Conservation (phyloP, 1,284 basidiomycete genomes). For the Retiboletus flavoniger region DNA sequence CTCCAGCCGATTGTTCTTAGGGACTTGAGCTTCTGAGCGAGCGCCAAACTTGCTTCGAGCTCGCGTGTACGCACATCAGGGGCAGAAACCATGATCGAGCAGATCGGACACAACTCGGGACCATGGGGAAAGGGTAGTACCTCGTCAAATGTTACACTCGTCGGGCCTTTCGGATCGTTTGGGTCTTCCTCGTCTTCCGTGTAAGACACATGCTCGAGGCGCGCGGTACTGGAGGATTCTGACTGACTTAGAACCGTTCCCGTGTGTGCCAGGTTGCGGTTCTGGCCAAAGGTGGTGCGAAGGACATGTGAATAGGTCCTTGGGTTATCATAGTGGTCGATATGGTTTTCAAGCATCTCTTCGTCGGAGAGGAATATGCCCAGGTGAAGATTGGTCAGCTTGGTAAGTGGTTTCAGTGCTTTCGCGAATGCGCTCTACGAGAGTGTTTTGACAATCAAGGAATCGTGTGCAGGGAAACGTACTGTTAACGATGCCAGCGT, state of each 20-base stretch:
- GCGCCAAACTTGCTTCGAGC: conserved; percentile 42
- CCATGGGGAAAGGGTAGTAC: conserved; percentile 32
- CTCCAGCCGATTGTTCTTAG: conserved; percentile 53
- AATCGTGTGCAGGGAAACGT: conserved; percentile 25
- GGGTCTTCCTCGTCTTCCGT: conserved; percentile 19
- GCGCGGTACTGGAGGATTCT: conserved; percentile 10
- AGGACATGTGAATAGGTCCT: conserved; percentile 19
- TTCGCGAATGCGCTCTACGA: conserved; percentile 31
- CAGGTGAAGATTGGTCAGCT: conserved; percentile 53
- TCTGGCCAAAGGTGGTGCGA: conserved; percentile 9
- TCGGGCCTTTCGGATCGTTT: background rate
- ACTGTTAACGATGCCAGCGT: conserved; percentile 49
- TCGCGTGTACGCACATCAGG: conserved; percentile 41
- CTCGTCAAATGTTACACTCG: conserved; percentile 11
- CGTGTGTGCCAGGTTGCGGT: background rate
- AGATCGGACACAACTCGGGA: conserved; percentile 32
- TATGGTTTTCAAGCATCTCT: conserved; percentile 43
- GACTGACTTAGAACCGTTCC: conserved; percentile 28
- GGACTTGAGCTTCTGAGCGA: conserved; percentile 44
- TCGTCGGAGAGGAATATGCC: conserved; percentile 58
- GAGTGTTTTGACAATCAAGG: conserved; percentile 12
- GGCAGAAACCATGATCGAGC: conserved; percentile 22
- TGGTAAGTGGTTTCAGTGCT: conserved; percentile 39
- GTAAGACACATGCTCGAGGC: conserved; percentile 24
- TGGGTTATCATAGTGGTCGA: conserved; percentile 40